Base-by-base conservation (phyloP, 805 yeast species). In the Vanderwaltozyma tropicalis region DNA sequence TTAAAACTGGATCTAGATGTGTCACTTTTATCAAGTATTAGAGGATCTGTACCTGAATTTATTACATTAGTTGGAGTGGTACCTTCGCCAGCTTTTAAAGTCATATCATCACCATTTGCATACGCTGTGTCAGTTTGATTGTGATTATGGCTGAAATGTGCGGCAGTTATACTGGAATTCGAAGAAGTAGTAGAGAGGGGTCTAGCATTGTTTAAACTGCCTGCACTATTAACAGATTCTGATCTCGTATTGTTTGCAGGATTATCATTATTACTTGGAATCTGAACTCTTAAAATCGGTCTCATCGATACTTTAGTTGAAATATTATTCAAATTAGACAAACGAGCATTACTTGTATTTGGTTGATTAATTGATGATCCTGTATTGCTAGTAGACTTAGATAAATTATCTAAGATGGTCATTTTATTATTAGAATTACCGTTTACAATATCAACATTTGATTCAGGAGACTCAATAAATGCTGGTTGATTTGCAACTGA, bases 271-370 rank as follows among this genome's bases (percentile, higher is more conserved):
- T 68, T 74, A 5, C 62, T 63, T 1, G 86, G 86, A n/a, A 79
- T 79, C 46, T 76, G 76, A 10, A 79, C 78, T 39, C 83, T 58
- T 32, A 79, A 58, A 1, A 78, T 68, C 1, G 86, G 86, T 41
- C 86, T 58, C 34, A 61, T 43, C 10, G 48, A 38, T 52, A 43
- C 47, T 48, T 45, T 44, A n/a, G 27, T 19, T 27, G 31, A 20
- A 27, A 31, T 46, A 10, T 5, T 16, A 28, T 30, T 28, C 17
- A 28, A 22, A 3, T 16, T 21, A 16, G 28, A 34, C 18, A 33
- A 27, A 18, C 36, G 18, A 5, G 36, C 19, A 27, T 19, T 27
- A 19, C 36, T 33, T 8, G 25, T 33, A 20, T 26, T 33, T 14
- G 25, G 36, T 27, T 33, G 26, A 33, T 18, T 26, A 7, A 33